Conservation (phyloP, 139 green algal genomes). For the Ettlia oleoabundans region DNA sequence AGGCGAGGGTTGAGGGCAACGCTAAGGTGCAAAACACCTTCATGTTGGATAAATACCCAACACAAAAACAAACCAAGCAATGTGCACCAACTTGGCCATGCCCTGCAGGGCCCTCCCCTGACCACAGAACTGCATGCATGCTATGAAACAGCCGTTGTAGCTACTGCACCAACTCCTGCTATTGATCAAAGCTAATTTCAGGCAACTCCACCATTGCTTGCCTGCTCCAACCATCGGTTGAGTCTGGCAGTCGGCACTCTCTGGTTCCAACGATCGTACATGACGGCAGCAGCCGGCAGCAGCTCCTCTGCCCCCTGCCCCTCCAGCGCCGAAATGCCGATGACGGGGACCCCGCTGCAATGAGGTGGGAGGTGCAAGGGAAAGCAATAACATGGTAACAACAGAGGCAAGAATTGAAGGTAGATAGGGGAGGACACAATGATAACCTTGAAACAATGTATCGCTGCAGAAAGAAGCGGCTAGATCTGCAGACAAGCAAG, state of each 20-base stretch:
- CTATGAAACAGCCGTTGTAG: not conserved
- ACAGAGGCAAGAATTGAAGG: not conserved
- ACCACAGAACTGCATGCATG: too few species aligned
- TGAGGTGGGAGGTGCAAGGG: not conserved
- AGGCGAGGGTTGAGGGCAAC: too few species aligned
- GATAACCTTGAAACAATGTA: too few species aligned
- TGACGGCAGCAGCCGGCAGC: slow-evolving; percentile 56
- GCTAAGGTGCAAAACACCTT: too few species aligned
- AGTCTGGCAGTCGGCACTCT: slow-evolving; percentile 60
- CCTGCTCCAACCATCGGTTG: slow-evolving; percentile 68
- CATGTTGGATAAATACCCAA: too few species aligned
- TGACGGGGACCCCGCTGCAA: slow-evolving; percentile 46
- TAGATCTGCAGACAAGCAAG: not conserved
- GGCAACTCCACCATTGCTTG: not conserved
- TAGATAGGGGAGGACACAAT: not conserved
- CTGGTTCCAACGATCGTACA: slow-evolving; percentile 73
- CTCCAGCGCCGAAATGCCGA: slow-evolving; percentile 67
- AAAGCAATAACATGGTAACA: not conserved
- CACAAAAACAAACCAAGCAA: too few species aligned
- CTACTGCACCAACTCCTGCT: not conserved
- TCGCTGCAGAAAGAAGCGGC: not conserved
- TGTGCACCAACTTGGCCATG: too few species aligned
- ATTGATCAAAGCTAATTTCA: too few species aligned
- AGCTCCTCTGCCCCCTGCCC: slow-evolving; percentile 58
- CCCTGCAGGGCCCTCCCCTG: too few species aligned